Percentiles rank a stretch among this genome's conserved stretches.
Evolutionary conservation across 208 protist genomes (phyloP).

Genomic region (Naegleria fowleri): DNA sequence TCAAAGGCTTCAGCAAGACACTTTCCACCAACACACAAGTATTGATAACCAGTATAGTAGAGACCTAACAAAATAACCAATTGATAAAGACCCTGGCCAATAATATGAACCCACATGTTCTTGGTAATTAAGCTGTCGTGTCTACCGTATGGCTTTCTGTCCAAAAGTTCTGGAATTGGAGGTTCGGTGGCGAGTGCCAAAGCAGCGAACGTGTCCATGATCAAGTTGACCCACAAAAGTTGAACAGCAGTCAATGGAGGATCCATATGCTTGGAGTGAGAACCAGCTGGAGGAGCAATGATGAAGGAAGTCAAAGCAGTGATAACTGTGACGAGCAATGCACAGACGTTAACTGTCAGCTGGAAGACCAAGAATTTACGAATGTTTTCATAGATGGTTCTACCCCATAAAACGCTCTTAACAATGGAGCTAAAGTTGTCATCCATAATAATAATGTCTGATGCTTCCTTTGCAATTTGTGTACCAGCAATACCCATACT

Average conservation of each 20-base stretch:
- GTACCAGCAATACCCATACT: slow-evolving; percentile 53
- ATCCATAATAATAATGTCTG: slow-evolving; percentile 84
- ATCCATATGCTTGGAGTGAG: neutral
- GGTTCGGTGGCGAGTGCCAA: slow-evolving; percentile 79
- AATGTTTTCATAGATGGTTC: slow-evolving; percentile 96
- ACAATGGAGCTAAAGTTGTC: slow-evolving; percentile 97
- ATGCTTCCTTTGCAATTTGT: slow-evolving; percentile 59
- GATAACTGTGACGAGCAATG: slow-evolving; percentile 14
- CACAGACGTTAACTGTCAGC: slow-evolving; percentile 50
- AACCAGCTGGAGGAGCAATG: neutral
- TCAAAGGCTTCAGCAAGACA: neutral
- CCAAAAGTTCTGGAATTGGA: slow-evolving; percentile 57
- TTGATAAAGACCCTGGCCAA: slow-evolving; percentile 32
- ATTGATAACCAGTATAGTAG: slow-evolving; percentile 4
- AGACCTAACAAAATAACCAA: slow-evolving; percentile 35
- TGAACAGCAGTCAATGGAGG: slow-evolving; percentile 83
- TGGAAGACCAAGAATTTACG: slow-evolving; percentile 97
- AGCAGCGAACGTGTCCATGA: slow-evolving; percentile 84
- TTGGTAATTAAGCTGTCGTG: slow-evolving; percentile 33
- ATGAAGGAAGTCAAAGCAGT: slow-evolving; percentile 9
- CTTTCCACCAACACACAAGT: neutral
- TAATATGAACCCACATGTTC: slow-evolving; percentile 14
- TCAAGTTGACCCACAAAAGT: slow-evolving; percentile 95
- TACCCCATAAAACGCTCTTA: slow-evolving; percentile 91
- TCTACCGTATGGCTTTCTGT: slow-evolving; percentile 48